Evolutionary conservation across 306 rosid genomes (phyloP), one percentile per base, ranked within the genome.

Genomic region (Corylus heterophylla): DNA sequence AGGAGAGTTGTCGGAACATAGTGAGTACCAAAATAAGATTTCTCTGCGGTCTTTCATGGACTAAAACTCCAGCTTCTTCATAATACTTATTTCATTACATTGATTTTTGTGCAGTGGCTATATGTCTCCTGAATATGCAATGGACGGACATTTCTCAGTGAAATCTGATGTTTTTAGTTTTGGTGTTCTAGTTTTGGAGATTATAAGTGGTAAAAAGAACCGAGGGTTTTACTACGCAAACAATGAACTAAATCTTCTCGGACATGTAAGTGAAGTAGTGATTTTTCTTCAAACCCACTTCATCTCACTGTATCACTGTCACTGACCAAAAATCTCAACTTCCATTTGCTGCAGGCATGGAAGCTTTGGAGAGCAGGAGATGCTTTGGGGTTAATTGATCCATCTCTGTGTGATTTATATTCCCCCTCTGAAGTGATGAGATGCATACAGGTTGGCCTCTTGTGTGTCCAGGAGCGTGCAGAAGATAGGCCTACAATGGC

Each of bases 41-140:
- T 51, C 7, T 22, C 1, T 42, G 45, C 47, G 20, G 49, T 51
- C 4, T 25, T 16, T 80, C 37, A 20, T n/a, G 44, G 10, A 13
- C 18, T 64, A 22, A 22, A 37, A 81, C 70, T n/a, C 48, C 76
- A 27, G 13, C 29, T 72, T 44, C 20, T 20, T 75, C 6, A 70
- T 20, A 17, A 54, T 71, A 66, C 62, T 80, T 11, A 35, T 64
- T 56, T 48, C 66, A 64, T 75, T 73, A 18, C 48, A 16, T 79
- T 54, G 45, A 0, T 73, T 4, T 4, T 61, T 51, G 2, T 79
- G 55, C 77, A 92, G 97, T 77, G 97, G 94, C 7, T 92, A 92
- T 59, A 92, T 92, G 97, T 78, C 97, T 45, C 97, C 97, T 13
- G 97, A 89, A 73, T 92, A 90, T 70, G 97, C 94, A 27, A 89